Evolutionary conservation across 2,329 filamentous ascomycete genomes (phyloP), one percentile per base, ranked within the genome.

Genomic region (Aschersonia sp.): DNA sequence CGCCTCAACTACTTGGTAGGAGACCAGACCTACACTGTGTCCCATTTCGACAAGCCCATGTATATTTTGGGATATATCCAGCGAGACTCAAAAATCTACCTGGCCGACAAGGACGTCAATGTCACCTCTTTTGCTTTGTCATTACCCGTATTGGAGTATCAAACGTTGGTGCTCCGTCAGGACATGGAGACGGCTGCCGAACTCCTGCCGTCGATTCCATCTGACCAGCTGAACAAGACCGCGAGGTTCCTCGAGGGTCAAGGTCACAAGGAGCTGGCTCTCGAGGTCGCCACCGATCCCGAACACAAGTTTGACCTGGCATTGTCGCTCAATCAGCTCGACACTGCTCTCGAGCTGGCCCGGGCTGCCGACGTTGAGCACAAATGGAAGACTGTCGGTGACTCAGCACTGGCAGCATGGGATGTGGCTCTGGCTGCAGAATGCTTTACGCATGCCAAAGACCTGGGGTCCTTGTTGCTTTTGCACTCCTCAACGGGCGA

Each of bases 221-320:
- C 81, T n/a, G 87, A 94, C 53, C 89, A 98, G 65, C 85, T 95
- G 65, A 96, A 95, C 74, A 97, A 97, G 72, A 94, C 98, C 57
- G 92, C 92, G 3, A 83, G 92, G 29, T 98, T 98, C 75, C 74
- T 98, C 47, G 92, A 97, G 65, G 92, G 92, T 2, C 92, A 98
- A 66, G 91, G 91, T 41, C 88, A 95, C 69, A 97, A 97, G 68
- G 91, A 97, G 58, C 77, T 96, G 54, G 92, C 92, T 0, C 76
- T 98, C 12, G 87, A 96, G 55, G 88, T 98, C 12, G 89, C 92
- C 7, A 95, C 91, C 0, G 92, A 98, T 58, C 75, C 85, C 0
- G 92, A 98, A 67, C 92, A 98, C 69, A 92, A 94, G 61, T 97
- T 98, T 58, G 92, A 98, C 51, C 77, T 98, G 29, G 84, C 92